These are phyloP conservation scores for Globisporangium mamillatum DNA, from an alignment of 352 stramenopile genomes.

Conservation along the genomic window DNA sequence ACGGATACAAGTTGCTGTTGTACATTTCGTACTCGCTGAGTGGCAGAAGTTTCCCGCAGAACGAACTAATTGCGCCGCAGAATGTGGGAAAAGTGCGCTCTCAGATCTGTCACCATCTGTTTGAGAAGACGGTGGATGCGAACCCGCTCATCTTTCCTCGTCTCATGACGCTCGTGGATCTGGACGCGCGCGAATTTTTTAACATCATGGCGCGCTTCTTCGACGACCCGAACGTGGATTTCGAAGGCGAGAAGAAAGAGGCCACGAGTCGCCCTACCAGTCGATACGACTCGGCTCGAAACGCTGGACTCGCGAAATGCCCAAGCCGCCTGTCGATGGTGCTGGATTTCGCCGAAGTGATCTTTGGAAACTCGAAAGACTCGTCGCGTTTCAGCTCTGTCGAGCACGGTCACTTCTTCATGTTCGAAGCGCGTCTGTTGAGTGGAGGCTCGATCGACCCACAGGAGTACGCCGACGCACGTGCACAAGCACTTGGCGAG, in stretches of 20 bases:
- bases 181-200: slow-evolving; percentile 80
- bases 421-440: slow-evolving; percentile 86
- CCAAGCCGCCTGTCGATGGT: slow-evolving; percentile 83
- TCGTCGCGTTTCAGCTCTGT: slow-evolving; percentile 66
- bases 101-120: slow-evolving; percentile 85
- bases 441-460: slow-evolving; percentile 81
- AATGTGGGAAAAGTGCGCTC: slow-evolving; percentile 71
- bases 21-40: slow-evolving; percentile 93
- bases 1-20: slow-evolving; percentile 84
- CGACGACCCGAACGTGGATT: slow-evolving; percentile 80
- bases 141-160: slow-evolving; percentile 70
- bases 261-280: slow-evolving; percentile 42
- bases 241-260: slow-evolving; percentile 78
- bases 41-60: slow-evolving; percentile 88
- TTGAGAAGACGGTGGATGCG: slow-evolving; percentile 51
- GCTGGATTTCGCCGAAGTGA: slow-evolving; percentile 75
- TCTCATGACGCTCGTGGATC: slow-evolving; percentile 69
- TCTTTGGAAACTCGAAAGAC: slow-evolving; percentile 51
- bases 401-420: slow-evolving; percentile 87
- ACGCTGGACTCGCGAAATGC: slow-evolving; percentile 70
- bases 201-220: slow-evolving; percentile 81
- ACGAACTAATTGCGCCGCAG: slow-evolving; percentile 57
- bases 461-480: slow-evolving; percentile 77
- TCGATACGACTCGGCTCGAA: slow-evolving; percentile 74
- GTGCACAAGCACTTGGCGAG: slow-evolving; percentile 50